phyloP scores from a whole-genome alignment of 2,329 filamentous ascomycete genomes.

The Colletotrichum lini region DNA sequence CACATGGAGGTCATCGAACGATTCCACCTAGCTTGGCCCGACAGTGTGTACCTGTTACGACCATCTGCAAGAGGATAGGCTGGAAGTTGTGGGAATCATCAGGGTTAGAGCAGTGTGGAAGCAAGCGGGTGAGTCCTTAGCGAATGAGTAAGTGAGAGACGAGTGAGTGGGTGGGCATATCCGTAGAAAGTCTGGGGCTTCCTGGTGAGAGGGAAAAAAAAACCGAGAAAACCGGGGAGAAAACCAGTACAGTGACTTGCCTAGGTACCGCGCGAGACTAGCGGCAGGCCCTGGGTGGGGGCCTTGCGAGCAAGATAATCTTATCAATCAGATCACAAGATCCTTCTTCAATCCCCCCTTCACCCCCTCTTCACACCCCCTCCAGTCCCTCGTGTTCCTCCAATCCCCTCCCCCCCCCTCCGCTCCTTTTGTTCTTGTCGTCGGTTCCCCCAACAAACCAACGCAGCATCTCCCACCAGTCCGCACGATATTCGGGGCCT shows the following conservation, averaged over 20 bases:
- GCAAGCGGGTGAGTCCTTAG: background rate
- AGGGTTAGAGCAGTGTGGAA: too few species aligned
- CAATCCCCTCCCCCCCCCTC: slow-evolving; percentile 39
- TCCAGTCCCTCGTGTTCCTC: slow-evolving; percentile 41
- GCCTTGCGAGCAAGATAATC: slow-evolving; percentile 50
- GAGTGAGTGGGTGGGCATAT: background rate
- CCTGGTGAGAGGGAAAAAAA: background rate
- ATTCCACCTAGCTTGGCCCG: slow-evolving; percentile 26
- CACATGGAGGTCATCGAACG: slow-evolving; percentile 34
- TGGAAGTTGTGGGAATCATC: background rate
- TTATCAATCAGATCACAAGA: slow-evolving; percentile 62
- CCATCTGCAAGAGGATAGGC: background rate
- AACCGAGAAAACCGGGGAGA: background rate
- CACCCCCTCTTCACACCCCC: slow-evolving; percentile 7
- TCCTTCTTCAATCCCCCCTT: slow-evolving; percentile 36
- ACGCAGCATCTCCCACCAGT: background rate
- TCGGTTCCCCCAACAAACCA: slow-evolving; percentile 29
- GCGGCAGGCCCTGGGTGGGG: slow-evolving; percentile 36
- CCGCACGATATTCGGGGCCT: background rate
- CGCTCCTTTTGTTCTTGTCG: slow-evolving; percentile 35
- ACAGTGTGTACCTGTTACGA: background rate
- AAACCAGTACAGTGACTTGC: background rate
- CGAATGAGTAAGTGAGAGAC: background rate
- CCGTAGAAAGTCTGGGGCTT: background rate
- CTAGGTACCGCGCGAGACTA: background rate